Conservation (phyloP, 1,139 yeast genomes). For the Hansenula sp. region DNA sequence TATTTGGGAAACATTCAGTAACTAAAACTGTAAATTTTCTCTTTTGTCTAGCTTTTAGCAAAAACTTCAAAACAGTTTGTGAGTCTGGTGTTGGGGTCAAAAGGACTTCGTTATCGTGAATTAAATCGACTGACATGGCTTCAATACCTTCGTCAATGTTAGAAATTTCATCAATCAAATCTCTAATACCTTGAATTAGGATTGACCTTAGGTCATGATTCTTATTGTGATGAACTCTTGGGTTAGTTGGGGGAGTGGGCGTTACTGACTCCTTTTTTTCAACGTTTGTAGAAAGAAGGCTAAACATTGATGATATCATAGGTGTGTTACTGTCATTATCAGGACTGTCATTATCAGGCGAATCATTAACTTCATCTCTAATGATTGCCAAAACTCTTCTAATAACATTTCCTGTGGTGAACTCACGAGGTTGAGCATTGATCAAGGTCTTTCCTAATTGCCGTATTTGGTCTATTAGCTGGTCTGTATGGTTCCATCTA, state of each 20-base stretch:
- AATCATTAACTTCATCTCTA: conserved; percentile 79
- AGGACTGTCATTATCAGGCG: conserved; percentile 24
- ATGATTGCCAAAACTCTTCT: conserved; percentile 85
- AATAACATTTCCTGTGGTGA: conserved; percentile 86
- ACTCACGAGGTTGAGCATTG: conserved; percentile 72
- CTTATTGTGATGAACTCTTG: conserved; percentile 31
- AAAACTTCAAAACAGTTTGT: conserved; percentile 80
- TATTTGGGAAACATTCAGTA: conserved; percentile 91
- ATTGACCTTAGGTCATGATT: conserved; percentile 76
- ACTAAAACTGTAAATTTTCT: conserved; percentile 90
- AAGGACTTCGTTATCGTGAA: conserved; percentile 90
- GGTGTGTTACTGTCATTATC: conserved; percentile 36
- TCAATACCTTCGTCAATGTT: conserved; percentile 90
- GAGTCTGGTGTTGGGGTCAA: conserved; percentile 94
- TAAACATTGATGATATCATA: conserved; percentile 84
- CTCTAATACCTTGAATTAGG: conserved; percentile 91
- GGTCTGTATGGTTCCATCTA: conserved; percentile 77
- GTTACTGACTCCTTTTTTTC: conserved; percentile 17
- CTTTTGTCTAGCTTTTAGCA: conserved; percentile 82
- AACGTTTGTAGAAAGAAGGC: conserved; percentile 60
- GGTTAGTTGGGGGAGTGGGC: conserved; percentile 28
- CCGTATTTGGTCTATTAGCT: conserved; percentile 68
- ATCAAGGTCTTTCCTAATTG: conserved; percentile 55
- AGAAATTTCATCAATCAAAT: conserved; percentile 85
- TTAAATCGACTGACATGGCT: conserved; percentile 84